phyloP scores from a whole-genome alignment of 2,329 filamentous ascomycete species.

The Periconia digitata region DNA sequence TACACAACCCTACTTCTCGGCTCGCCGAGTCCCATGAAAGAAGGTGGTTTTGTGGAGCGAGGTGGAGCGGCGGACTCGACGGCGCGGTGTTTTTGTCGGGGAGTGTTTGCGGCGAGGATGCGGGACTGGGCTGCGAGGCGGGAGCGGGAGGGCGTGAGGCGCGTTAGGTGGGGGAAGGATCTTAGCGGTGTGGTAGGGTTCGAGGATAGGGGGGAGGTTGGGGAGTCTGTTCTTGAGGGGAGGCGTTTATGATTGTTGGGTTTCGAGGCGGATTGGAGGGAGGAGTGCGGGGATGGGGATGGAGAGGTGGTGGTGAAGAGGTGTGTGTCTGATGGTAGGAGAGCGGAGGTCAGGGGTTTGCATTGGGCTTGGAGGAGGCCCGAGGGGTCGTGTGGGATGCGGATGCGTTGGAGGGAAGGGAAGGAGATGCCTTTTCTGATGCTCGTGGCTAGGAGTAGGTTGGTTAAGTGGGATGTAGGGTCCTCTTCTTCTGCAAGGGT shows the following conservation, averaged over 20 bases:
- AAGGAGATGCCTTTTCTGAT: conserved; percentile 62
- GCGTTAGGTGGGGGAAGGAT: conserved; percentile 16
- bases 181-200: neutral
- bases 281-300: neutral
- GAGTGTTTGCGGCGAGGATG: conserved; percentile 61
- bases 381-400: conserved; percentile 69
- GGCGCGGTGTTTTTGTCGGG: conserved; percentile 48
- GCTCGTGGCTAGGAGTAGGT: conserved; percentile 64
- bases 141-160: conserved; percentile 52
- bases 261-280: neutral
- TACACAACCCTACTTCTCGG: conserved; percentile 63
- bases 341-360: conserved; percentile 59
- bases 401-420: conserved; percentile 60
- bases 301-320: conserved; percentile 6
- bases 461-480: conserved; percentile 56
- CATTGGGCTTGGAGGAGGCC: conserved; percentile 71
- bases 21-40: conserved; percentile 58
- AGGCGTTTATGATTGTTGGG: neutral
- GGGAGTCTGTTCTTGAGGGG: conserved; percentile 1
- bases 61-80: conserved; percentile 55
- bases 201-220: neutral
- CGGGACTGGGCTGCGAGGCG: conserved; percentile 67
- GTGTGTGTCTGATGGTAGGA: conserved; percentile 46
- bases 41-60: conserved; percentile 60
- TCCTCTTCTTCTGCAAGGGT: too few relatives aligned